Base-by-base conservation (phyloP, 2,329 filamentous ascomycete species). In the Colletotrichum sublineola region DNA sequence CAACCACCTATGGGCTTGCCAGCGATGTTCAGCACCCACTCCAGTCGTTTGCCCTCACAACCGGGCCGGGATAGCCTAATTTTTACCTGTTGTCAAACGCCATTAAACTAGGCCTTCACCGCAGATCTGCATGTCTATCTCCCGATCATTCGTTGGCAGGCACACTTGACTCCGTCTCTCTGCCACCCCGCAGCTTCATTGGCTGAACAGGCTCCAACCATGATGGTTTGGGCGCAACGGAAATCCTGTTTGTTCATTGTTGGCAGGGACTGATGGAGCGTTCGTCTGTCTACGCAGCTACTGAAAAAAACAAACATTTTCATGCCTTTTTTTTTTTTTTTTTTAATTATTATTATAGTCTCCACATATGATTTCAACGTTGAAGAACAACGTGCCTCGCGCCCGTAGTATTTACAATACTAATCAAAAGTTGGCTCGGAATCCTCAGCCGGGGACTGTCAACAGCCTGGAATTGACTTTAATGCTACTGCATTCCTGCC, bases 121-220 rank as follows among this genome's bases (percentile, higher is more conserved):
- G 69, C 66, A 64, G 66, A 69, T 72, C 66, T 72, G 52, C 66
- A 48, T 64, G 70, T 69, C 60, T 33, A 63, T 64, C 46, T 65
- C 66, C 69, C 69, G 46, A 60, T 33, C 46, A 61, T 20, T 63
- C 52, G 31, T 68, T 46, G n/a, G 65, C 64, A 60, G n/a, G 33
- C 33, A 36, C 33, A 36, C 38, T 63, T n/a, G 50, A 33, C 65
- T 58, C 65, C 64, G 31, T 53, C 33, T 33, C 44, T 58, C 62
- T 48, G 24, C 24, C 53, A 42, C 50, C 29, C 38, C 20, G 42
- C 44, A 14, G 15, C 60, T 29, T 15, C 46, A 44, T 72, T 64
- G 65, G 66, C 5, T 18, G 7, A 12, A 33, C 20, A 18, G 0
- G 24, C 46, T 24, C 46, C 5, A 48, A 46, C 7, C 18, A 50